Conservation (phyloP, 1,284 basidiomycete genomes). For the Trametes polyzona region DNA sequence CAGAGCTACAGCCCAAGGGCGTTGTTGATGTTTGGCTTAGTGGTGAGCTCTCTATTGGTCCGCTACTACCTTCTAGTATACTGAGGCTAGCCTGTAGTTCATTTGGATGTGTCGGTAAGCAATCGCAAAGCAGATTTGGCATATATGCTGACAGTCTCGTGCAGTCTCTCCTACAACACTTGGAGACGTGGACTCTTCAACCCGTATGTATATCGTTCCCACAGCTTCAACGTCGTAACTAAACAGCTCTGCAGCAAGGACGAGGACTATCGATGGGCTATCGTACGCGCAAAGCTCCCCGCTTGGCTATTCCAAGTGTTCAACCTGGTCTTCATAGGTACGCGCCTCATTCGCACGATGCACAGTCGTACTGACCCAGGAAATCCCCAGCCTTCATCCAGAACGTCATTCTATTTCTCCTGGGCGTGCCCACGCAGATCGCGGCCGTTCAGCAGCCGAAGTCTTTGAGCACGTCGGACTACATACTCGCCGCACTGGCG, state of each 20-base stretch:
- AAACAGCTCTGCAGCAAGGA: conserved; percentile 49
- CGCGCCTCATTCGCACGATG: conserved; percentile 14
- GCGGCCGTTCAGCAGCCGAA: conserved; percentile 60
- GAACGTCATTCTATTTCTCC: conserved; percentile 79
- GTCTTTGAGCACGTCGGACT: conserved; percentile 65
- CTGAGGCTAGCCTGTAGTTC: conserved; percentile 34
- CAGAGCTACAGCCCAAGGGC: conserved; percentile 67
- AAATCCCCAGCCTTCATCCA: conserved; percentile 62
- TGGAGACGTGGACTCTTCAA: conserved; percentile 85
- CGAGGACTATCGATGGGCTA: conserved; percentile 92
- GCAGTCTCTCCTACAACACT: conserved; percentile 82
- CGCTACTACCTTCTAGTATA: neutral
- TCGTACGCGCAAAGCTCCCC: conserved; percentile 73
- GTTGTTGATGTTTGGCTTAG: conserved; percentile 68
- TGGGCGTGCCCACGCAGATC: conserved; percentile 64
- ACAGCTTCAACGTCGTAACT: neutral
- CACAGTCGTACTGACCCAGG: neutral
- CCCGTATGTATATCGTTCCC: conserved; percentile 46
- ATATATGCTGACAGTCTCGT: neutral
- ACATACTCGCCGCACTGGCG: conserved; percentile 61
- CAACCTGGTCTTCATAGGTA: conserved; percentile 83
- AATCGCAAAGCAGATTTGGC: no score
- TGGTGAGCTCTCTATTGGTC: conserved; percentile 43
- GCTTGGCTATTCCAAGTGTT: conserved; percentile 76
- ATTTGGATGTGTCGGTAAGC: conserved; percentile 70